A percentile compares a stretch with the other conserved stretches of the same genome.
Evolutionary conservation across 306 rosid species (phyloP).

Genomic region (Sophora flavescens): DNA sequence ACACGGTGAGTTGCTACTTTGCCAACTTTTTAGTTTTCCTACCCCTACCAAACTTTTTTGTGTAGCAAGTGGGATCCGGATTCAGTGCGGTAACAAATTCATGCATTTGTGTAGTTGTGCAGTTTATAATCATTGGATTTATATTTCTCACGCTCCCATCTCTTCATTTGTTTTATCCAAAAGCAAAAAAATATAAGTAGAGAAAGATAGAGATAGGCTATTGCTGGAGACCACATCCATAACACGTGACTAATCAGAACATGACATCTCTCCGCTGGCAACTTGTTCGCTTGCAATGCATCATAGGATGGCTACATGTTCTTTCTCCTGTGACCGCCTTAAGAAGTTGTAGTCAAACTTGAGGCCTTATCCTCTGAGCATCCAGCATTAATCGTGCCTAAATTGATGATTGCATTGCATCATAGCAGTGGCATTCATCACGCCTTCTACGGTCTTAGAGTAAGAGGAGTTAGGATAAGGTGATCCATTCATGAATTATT

Average conservation of each 20-base stretch:
- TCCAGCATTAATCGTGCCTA: conserved; percentile 33
- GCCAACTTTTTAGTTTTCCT: conserved; percentile 26
- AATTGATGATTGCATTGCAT: neutral
- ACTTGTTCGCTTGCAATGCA: conserved; percentile 29
- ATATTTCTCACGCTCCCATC: too few relatives aligned
- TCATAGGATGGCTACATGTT: neutral
- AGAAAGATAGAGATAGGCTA: too few relatives aligned
- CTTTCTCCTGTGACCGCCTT: conserved; percentile 3
- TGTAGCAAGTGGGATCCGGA: too few relatives aligned
- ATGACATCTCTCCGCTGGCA: conserved; percentile 50
- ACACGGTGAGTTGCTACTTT: conserved; percentile 15
- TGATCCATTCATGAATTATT: too few relatives aligned
- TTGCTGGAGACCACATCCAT: too few relatives aligned
- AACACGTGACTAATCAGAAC: conserved; percentile 36
- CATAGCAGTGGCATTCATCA: neutral
- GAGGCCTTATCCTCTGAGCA: conserved; percentile 9
- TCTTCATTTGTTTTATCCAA: too few relatives aligned
- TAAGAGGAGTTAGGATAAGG: too few relatives aligned
- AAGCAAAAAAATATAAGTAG: too few relatives aligned
- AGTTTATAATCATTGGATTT: too few relatives aligned
- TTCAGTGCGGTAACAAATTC: too few relatives aligned
- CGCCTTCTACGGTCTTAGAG: neutral
- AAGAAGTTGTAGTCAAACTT: conserved; percentile 29
- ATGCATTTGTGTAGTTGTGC: too few relatives aligned
- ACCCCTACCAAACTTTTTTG: conserved; percentile 21